These are phyloP conservation scores for Pyrenula aspistea DNA, from an alignment of 495 filamentous ascomycete genomes.

Conservation along the genomic window DNA sequence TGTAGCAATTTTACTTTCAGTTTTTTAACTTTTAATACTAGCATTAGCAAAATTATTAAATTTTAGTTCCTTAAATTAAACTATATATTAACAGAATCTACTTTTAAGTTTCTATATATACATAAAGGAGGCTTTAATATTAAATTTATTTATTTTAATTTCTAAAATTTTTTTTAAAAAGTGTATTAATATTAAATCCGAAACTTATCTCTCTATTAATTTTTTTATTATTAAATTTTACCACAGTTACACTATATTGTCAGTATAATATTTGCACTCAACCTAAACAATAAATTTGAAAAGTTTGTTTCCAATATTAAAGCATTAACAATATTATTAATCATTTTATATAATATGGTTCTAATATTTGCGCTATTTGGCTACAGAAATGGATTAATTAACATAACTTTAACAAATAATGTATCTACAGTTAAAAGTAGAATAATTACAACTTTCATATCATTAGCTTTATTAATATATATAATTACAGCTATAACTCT, in stretches of 20 bases:
- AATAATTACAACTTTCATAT: neutral
- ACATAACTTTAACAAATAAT: neutral
- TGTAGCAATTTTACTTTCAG: neutral
- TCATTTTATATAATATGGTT: neutral
- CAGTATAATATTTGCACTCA: neutral
- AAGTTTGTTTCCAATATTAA: neutral
- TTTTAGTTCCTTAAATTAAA: neutral
- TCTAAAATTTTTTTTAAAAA: neutral
- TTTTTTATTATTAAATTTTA: neutral
- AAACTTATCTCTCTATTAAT: neutral
- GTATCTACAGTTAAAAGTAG: neutral
- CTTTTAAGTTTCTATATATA: neutral
- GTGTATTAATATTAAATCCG: neutral
- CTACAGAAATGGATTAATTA: neutral
- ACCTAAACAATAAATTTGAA: neutral
- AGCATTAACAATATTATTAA: neutral
- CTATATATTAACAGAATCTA: neutral
- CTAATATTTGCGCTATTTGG: neutral
- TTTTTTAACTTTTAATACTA: neutral
- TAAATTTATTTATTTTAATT: neutral
- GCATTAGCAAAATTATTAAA: neutral
- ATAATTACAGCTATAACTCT: neutral
- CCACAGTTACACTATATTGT: neutral
- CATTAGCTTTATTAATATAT: neutral
- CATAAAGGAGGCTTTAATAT: neutral